Conservation (phyloP, 352 stramenopile genomes). For the Globisporangium paroecandrum region DNA sequence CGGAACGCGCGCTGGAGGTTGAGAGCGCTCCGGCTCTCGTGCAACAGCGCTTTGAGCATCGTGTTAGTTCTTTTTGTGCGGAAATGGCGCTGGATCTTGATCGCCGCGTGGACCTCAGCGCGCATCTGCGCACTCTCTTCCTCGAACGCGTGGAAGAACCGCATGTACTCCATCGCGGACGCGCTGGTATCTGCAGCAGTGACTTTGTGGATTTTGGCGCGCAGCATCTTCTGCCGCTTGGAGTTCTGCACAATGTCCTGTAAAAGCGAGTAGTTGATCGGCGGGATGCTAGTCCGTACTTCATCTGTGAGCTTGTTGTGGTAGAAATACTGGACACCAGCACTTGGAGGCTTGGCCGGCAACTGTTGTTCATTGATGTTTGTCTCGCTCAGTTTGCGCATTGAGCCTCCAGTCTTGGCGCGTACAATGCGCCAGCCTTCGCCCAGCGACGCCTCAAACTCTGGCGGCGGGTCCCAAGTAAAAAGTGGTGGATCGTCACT, state of each 20-base stretch:
- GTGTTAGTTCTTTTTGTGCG: constrained; percentile 37
- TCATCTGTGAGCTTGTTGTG: constrained; percentile 57
- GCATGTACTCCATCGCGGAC: constrained; percentile 69
- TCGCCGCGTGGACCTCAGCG: constrained; percentile 40
- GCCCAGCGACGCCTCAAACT: constrained; percentile 66
- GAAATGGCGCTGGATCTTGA: constrained; percentile 66
- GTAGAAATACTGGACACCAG: constrained; percentile 53
- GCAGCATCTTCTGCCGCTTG: constrained; percentile 56
- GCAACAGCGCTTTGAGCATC: constrained; percentile 43
- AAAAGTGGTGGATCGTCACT: constrained; percentile 17
- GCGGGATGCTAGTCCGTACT: constrained; percentile 37
- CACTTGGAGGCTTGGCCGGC: not conserved
- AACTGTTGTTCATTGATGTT: not conserved
- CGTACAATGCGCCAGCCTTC: constrained; percentile 59
- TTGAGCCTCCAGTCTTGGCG: constrained; percentile 9
- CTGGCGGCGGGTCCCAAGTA: constrained; percentile 61
- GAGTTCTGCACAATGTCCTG: constrained; percentile 75
- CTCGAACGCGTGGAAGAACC: constrained; percentile 66
- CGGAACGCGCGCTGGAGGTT: constrained; percentile 68
- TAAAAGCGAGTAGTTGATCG: constrained; percentile 53
- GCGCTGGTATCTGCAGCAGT: constrained; percentile 33
- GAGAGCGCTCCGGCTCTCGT: constrained; percentile 56
- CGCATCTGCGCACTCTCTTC: constrained; percentile 50
- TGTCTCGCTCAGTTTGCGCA: constrained; percentile 7
- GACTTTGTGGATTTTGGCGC: constrained; percentile 51